Percentiles rank a stretch among this genome's conserved stretches.
These are phyloP conservation scores for Pseudognaphalium luteoalbum DNA, from an alignment of 129 eudicot species.

Conservation along the genomic window DNA sequence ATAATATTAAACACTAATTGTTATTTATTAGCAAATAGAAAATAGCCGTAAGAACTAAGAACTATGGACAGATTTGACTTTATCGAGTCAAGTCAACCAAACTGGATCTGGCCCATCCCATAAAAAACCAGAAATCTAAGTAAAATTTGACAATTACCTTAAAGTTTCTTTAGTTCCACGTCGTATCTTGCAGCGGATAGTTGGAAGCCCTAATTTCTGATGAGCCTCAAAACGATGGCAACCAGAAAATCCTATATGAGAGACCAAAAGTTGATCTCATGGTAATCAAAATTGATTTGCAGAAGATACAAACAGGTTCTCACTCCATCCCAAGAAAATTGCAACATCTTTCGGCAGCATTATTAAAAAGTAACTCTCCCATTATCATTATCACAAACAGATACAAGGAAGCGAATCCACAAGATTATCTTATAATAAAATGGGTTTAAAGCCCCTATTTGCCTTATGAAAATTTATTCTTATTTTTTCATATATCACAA, in stretches of 20 bases:
- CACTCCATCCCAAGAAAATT: neutral
- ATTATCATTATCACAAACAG: neutral
- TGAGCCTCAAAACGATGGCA: slow-evolving; percentile 99
- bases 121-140: neutral
- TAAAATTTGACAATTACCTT: slow-evolving; percentile 45
- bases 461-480: neutral
- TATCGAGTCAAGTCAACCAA: neutral
- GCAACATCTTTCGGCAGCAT: neutral
- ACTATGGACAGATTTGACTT: neutral
- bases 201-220: slow-evolving; percentile 87
- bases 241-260: slow-evolving; percentile 77
- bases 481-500: neutral
- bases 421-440: slow-evolving; percentile 6
- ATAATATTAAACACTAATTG: neutral
- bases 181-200: slow-evolving; percentile 95
- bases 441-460: neutral
- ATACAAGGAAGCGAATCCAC: neutral
- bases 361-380: slow-evolving; percentile 3
- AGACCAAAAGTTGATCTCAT: slow-evolving; percentile 2
- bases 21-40: too few relatives aligned
- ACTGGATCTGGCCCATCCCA: neutral
- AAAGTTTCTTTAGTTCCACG: slow-evolving; percentile 95
- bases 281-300: neutral
- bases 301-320: neutral
- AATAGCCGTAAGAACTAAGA: too few relatives aligned